Base-by-base conservation (phyloP, 306 rosid genomes). In the Cucurbita argyrosperma region DNA sequence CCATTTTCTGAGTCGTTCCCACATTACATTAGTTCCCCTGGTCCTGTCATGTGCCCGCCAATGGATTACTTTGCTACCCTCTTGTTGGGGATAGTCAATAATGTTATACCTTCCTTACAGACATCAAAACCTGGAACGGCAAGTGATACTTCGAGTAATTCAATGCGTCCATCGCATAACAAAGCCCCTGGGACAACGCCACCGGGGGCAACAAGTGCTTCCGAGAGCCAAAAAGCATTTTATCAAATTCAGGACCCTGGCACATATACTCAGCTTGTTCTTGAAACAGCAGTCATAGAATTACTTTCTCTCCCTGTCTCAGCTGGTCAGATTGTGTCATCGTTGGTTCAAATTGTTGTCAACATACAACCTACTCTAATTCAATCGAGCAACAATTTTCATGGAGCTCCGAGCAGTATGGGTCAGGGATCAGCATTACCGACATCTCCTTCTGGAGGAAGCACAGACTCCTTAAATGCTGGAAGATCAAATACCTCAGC, bases 181-280 rank as follows among this genome's bases (percentile, higher is more conserved):
- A 94, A 94, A 84, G 84, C 93, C 66, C 84, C 95, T 46, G 73
- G 85, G 67, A 78, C 86, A 39, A 77, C 95, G 76, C 97, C 85
- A 78, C 75, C 97, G 67, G 97, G 92, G 59, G 77, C 88, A 67
- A 54, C 91, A 74, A 91, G 76, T 87, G 83, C 88, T 79, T 83
- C 88, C 30, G 97, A 94, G 76, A 82, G 88, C 83, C 94, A 83
- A 80, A 94, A 89, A 74, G 92, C 97, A 76, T 94, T 90, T 80
- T 88, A 88, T 83, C 96, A 91, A 84, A 88, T 94, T 87, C 99
- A 94, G 88, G 99, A 94, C 90, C 99, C 99, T 60, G 99, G 99
- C 77, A 86, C 99, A 47, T 88, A 89, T 75, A 91, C 99, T 64
- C 97, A 89, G 76, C 89, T 94, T 72, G 96, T 91, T 79, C 95